Evolutionary conservation across 2,329 filamentous ascomycete genomes (phyloP).

Genomic region (Aspergillus sojae): DNA sequence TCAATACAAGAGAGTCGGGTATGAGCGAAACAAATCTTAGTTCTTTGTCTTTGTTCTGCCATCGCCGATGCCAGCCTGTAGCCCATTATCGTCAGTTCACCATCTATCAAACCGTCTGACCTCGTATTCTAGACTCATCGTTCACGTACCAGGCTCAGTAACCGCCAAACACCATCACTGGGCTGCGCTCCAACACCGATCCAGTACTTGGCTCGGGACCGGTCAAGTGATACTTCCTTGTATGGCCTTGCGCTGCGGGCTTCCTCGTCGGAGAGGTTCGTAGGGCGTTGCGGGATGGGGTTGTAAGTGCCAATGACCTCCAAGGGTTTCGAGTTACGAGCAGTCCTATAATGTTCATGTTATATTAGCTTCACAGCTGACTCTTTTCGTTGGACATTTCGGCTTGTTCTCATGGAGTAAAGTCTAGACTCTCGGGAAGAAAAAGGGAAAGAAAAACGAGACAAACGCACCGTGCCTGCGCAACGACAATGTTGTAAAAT

Average conservation of each 20-base stretch:
- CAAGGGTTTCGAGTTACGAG: slow-evolving; percentile 83
- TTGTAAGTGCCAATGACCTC: slow-evolving; percentile 81
- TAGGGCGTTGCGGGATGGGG: slow-evolving; percentile 58
- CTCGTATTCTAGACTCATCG: not conserved
- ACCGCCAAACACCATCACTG: slow-evolving; percentile 82
- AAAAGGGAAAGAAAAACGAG: not conserved
- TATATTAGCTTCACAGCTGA: not conserved
- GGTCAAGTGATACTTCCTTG: slow-evolving; percentile 91
- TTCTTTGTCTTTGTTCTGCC: slow-evolving; percentile 26
- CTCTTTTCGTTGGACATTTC: not conserved
- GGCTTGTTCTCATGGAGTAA: not conserved
- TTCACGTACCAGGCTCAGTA: slow-evolving; percentile 73
- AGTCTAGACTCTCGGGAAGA: not conserved
- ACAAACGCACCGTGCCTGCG: slow-evolving; percentile 76
- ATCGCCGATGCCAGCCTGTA: slow-evolving; percentile 39
- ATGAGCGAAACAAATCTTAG: slow-evolving; percentile 9
- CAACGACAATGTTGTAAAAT: slow-evolving; percentile 96
- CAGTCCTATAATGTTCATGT: slow-evolving; percentile 60
- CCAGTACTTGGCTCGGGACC: slow-evolving; percentile 86
- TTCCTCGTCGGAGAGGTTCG: slow-evolving; percentile 51
- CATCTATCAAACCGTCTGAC: not conserved
- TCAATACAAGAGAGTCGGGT: slow-evolving; percentile 7
- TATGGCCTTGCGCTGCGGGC: slow-evolving; percentile 65
- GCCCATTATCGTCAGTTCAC: not conserved
- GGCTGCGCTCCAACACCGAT: slow-evolving; percentile 95